Conservation (phyloP, 129 eudicot genomes). For the Ambrosia artemisiifolia region DNA sequence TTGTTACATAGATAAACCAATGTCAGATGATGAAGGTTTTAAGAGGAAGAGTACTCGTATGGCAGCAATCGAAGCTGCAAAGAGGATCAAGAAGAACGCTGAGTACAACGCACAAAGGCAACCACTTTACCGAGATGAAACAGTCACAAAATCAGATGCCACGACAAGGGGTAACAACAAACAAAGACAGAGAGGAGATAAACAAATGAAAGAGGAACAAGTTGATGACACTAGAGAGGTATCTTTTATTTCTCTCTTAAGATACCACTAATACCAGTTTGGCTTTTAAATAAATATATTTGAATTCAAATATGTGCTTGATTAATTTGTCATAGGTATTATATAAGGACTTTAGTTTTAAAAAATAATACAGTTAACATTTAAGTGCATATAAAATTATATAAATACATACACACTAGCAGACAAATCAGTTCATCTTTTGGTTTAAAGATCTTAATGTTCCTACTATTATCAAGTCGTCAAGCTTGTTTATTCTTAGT, state of each 20-base stretch:
- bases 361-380: too few relatives aligned
- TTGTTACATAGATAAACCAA: slow-evolving; percentile 6
- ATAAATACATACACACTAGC: too few relatives aligned
- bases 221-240: background rate
- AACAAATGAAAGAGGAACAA: background rate
- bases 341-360: too few relatives aligned
- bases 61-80: slow-evolving; percentile 26
- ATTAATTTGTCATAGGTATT: too few relatives aligned
- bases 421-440: too few relatives aligned
- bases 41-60: slow-evolving; percentile 29
- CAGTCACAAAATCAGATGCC: background rate
- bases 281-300: background rate
- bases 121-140: background rate
- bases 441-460: too few relatives aligned
- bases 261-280: background rate
- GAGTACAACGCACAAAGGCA: background rate
- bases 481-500: too few relatives aligned
- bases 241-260: background rate
- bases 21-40: slow-evolving; percentile 16
- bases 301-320: background rate
- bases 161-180: background rate
- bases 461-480: too few relatives aligned
- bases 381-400: too few relatives aligned
- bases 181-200: background rate
- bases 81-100: slow-evolving; percentile 18